phyloP scores from a whole-genome alignment of 306 rosid genomes.

The Sechiopsis laciniata region DNA sequence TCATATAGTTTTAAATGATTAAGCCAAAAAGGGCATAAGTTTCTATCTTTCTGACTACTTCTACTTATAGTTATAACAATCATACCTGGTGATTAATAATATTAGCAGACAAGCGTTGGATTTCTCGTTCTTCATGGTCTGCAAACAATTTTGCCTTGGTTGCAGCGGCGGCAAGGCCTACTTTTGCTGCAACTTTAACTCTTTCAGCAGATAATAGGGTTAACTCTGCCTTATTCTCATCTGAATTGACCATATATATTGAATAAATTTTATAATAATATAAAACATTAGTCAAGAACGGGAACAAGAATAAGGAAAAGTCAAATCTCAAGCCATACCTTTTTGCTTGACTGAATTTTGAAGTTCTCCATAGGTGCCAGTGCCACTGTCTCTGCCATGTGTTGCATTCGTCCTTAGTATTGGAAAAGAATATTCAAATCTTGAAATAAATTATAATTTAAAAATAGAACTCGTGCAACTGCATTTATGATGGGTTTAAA shows the following conservation, averaged over 20 bases:
- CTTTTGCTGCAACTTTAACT: constrained; percentile 83
- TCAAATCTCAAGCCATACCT: constrained; percentile 41
- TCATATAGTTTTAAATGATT: not conserved
- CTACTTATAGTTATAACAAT: not conserved
- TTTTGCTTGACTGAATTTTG: constrained; percentile 53
- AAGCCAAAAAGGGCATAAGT: not conserved
- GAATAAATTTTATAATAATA: not conserved
- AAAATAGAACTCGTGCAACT: constrained; percentile 17
- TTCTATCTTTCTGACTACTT: not conserved
- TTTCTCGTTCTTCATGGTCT: constrained; percentile 98
- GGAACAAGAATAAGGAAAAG: not conserved
- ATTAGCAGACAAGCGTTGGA: constrained; percentile 93
- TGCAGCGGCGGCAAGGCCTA: constrained; percentile 95
- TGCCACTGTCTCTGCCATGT: constrained; percentile 50
- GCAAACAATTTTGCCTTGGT: constrained; percentile 93
- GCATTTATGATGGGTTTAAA: no score
- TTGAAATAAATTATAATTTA: constrained; percentile 25
- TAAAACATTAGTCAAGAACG: not conserved
- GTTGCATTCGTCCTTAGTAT: constrained; percentile 50
- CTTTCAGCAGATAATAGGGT: constrained; percentile 58
- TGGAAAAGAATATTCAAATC: not conserved
- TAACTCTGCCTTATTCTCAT: constrained; percentile 53
- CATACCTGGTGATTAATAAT: constrained; percentile 89
- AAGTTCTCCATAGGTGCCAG: constrained; percentile 39
- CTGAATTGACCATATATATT: constrained; percentile 35